These are phyloP conservation scores for Moringa oleifera DNA, from an alignment of 345 rosid genomes.

Conservation along the genomic window DNA sequence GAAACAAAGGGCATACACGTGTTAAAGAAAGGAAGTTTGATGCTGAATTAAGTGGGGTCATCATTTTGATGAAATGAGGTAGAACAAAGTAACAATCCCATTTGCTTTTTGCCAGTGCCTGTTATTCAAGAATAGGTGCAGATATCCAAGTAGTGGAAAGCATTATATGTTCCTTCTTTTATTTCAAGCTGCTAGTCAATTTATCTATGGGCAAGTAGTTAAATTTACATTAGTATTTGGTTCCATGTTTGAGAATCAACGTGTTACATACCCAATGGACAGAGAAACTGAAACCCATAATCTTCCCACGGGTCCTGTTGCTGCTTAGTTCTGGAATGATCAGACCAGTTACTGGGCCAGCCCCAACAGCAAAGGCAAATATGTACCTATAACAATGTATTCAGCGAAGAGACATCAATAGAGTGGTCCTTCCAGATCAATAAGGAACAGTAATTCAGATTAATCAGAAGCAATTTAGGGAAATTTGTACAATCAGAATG, in stretches of 20 bases:
- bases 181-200: too few relatives aligned
- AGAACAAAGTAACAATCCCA: too few relatives aligned
- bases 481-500: neutral
- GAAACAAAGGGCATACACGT: constrained; percentile 9
- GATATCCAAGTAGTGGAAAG: too few relatives aligned
- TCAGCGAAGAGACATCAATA: neutral
- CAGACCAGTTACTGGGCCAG: constrained; percentile 78
- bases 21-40: neutral
- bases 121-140: too few relatives aligned
- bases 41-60: neutral
- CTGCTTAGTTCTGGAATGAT: constrained; percentile 77
- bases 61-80: too few relatives aligned
- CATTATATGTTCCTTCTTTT: too few relatives aligned
- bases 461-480: too few relatives aligned
- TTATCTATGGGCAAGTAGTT: too few relatives aligned
- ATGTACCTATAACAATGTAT: constrained; percentile 41
- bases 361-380: constrained; percentile 62
- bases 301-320: constrained; percentile 63
- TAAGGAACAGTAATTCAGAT: too few relatives aligned
- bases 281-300: constrained; percentile 64
- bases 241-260: neutral
- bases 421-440: neutral
- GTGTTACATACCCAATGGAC: constrained; percentile 65
- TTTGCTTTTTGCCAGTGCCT: too few relatives aligned
- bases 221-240: too few relatives aligned